Base-by-base conservation (phyloP, 2,329 filamentous ascomycete genomes). In the Fusarium fracticaudum region DNA sequence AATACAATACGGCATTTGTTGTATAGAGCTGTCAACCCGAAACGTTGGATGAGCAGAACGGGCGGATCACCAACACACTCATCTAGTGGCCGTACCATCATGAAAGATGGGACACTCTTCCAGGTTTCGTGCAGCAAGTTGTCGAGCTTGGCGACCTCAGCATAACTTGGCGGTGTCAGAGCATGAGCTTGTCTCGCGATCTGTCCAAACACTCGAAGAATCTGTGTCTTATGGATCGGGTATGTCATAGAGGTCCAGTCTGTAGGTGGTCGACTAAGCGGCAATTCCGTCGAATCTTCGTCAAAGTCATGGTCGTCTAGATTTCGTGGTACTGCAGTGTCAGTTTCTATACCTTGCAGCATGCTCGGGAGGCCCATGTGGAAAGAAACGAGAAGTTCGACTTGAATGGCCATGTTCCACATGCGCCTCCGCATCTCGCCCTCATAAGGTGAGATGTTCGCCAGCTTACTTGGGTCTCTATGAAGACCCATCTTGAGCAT, bases 311-410 rank as follows among this genome's bases (percentile, higher is more conserved):
- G 87, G 78, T 94, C 91, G 60, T 88, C 85, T 38, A 93, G 79
- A 79, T 93, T 93, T 38, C 86, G 84, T 22, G 91, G 91, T 26
- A 90, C 80, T 4, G 85, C 82, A 0, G 90, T 91, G 77, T 93
- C 92, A 53, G 87, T 89, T 68, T 92, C 91, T 41, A 91, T 87
- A 31, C 87, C 85, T 64, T 90, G 86, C 50, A 92, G 85, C 89
- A 93, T 91, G 76, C 87, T 87, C 6, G 92, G 92, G 61, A 94
- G 83, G 5, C 91, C 91, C 68, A 92, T 86, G 77, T 93, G 91
- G 77, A 92, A 92, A 4, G 90, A 89, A 33, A 91, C 89, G 8
- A 93, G 80, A 6, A 91, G 80, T 77, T 93, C 92, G 53, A 92
- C 85, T 77, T 91, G 89, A 33, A 84, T 80, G 7, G 86, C 84